phyloP scores from a whole-genome alignment of 805 yeast genomes.

The Wickerhamia fluorescens region DNA sequence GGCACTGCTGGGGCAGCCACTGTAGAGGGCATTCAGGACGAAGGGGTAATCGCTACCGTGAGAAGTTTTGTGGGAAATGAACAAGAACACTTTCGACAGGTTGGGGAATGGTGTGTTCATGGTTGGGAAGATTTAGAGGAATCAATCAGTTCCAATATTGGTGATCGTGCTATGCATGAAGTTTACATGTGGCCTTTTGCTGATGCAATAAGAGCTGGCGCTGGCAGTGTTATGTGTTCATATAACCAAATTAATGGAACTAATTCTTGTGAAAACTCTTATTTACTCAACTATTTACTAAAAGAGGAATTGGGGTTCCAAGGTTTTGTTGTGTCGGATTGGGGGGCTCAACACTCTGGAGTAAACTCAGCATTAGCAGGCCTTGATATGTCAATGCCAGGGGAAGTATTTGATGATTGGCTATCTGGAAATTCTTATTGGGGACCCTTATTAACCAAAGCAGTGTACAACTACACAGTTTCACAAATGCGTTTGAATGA shows the following conservation, averaged over 20 bases:
- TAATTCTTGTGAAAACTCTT: slow-evolving; percentile 54
- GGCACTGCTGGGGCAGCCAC: slow-evolving; percentile 49
- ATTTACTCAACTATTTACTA: slow-evolving; percentile 45
- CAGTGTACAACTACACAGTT: slow-evolving; percentile 49
- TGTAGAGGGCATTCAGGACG: slow-evolving; percentile 49
- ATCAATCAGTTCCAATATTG: slow-evolving; percentile 48
- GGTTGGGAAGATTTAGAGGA: slow-evolving; percentile 37
- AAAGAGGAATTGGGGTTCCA: slow-evolving; percentile 61
- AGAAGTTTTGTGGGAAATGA: slow-evolving; percentile 55
- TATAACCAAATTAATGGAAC: slow-evolving; percentile 51
- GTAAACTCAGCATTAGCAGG: slow-evolving; percentile 52
- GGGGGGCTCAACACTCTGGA: slow-evolving; percentile 61
- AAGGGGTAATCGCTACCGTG: slow-evolving; percentile 52
- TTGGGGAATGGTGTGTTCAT: slow-evolving; percentile 40
- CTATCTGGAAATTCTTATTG: slow-evolving; percentile 46
- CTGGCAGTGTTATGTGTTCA: slow-evolving; percentile 55
- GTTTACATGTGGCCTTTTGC: slow-evolving; percentile 62
- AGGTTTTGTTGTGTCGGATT: slow-evolving; percentile 60
- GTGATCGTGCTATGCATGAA: slow-evolving; percentile 57
- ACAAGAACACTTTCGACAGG: slow-evolving; percentile 54
- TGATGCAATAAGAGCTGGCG: slow-evolving; percentile 53
- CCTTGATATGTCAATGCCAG: slow-evolving; percentile 62
- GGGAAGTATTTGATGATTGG: slow-evolving; percentile 48
- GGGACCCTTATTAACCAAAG: slow-evolving; percentile 51
- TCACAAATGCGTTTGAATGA: slow-evolving; percentile 49